Evolutionary conservation across 2,329 filamentous ascomycete species (phyloP).

Genomic region (Stemphylium lycopersici): DNA sequence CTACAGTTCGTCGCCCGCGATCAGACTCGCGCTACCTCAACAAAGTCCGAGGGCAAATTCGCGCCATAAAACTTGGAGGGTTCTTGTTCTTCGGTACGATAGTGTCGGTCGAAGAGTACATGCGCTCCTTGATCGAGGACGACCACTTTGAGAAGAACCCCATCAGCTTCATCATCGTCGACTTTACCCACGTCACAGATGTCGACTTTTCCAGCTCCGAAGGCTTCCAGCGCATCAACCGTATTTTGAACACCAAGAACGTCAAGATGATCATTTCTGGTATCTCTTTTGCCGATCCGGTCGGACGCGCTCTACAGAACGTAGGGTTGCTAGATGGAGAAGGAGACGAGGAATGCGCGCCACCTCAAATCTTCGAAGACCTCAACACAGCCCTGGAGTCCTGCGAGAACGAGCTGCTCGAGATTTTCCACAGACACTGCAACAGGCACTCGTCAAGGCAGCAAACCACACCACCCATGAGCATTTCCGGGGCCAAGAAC

Average conservation of each 20-base stretch:
- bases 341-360: constrained; percentile 63
- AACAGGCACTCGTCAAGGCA: constrained; percentile 44
- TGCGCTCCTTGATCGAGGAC: constrained; percentile 81
- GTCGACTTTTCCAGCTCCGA: constrained; percentile 97
- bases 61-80: constrained; percentile 87
- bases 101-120: constrained; percentile 89
- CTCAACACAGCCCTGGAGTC: constrained; percentile 92
- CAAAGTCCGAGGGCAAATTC: constrained; percentile 85
- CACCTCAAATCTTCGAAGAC: constrained; percentile 75
- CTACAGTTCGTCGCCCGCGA: constrained; percentile 89
- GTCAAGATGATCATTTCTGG: constrained; percentile 85
- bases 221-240: constrained; percentile 90
- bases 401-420: constrained; percentile 92
- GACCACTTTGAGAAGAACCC: constrained; percentile 77
- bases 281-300: constrained; percentile 73
- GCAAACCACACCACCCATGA: constrained; percentile 45
- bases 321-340: constrained; percentile 80
- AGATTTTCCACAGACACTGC: constrained; percentile 60
- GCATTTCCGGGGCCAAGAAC: constrained; percentile 32
- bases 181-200: constrained; percentile 87
- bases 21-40: constrained; percentile 86
- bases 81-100: constrained; percentile 99
- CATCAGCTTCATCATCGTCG: constrained; percentile 87
- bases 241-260: constrained; percentile 76
- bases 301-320: constrained; percentile 79